A percentile compares a stretch with the other conserved stretches of the same genome.
These are phyloP conservation scores for Leccinum subgranulosum DNA, from an alignment of 768 basidiomycete genomes.

Conservation along the genomic window DNA sequence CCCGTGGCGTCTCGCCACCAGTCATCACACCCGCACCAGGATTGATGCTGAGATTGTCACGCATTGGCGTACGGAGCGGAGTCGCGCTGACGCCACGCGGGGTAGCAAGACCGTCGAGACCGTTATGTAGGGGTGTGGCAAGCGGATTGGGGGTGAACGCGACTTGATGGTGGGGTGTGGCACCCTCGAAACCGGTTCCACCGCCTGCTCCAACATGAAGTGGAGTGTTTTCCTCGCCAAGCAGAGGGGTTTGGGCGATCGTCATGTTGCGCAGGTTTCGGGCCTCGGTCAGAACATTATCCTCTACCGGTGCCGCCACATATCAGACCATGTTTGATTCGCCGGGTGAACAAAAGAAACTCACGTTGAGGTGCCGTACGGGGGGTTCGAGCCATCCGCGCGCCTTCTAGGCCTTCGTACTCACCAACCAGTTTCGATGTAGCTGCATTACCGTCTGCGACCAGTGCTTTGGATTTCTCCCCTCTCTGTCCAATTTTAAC, in stretches of 20 bases:
- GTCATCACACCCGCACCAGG: slow-evolving; percentile 53
- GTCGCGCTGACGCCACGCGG: slow-evolving; percentile 63
- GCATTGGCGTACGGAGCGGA: slow-evolving; percentile 90
- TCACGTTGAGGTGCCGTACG: slow-evolving; percentile 90
- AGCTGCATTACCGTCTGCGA: slow-evolving; percentile 78
- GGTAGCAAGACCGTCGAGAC: slow-evolving; percentile 46
- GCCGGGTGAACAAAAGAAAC: slow-evolving; percentile 30
- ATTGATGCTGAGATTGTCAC: slow-evolving; percentile 91
- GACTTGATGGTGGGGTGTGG: slow-evolving; percentile 88
- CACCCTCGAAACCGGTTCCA: slow-evolving; percentile 91
- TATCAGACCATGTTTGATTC: slow-evolving; percentile 8
- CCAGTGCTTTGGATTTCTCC: slow-evolving; percentile 84
- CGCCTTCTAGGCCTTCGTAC: slow-evolving; percentile 86
- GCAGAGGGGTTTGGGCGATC: slow-evolving; percentile 85
- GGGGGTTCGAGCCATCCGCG: slow-evolving; percentile 91
- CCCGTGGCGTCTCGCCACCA: slow-evolving; percentile 71
- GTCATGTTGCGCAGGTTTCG: slow-evolving; percentile 95
- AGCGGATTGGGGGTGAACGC: slow-evolving; percentile 96
- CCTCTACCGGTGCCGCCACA: slow-evolving; percentile 53
- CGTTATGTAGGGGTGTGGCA: slow-evolving; percentile 71
- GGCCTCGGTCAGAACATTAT: slow-evolving; percentile 92
- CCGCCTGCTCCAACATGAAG: slow-evolving; percentile 69
- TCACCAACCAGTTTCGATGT: slow-evolving; percentile 86
- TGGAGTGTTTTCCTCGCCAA: slow-evolving; percentile 98
- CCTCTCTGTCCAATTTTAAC: slow-evolving; percentile 96